Conservation (phyloP, 2,329 filamentous ascomycete species). For the Diaporthe citri region DNA sequence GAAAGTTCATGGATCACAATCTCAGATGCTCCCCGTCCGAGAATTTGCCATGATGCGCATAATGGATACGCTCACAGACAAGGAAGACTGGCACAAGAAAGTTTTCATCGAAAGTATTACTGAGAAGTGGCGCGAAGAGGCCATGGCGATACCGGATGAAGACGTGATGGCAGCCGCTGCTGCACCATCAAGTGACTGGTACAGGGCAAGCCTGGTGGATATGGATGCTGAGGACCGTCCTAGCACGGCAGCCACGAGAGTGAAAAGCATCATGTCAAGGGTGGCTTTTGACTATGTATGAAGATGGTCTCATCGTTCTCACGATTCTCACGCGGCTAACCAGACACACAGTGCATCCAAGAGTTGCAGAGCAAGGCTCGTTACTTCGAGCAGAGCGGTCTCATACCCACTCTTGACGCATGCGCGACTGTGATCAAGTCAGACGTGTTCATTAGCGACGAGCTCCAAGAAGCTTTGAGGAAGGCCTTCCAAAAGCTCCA, state of each 20-base stretch:
- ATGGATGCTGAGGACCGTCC: background rate
- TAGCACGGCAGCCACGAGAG: background rate
- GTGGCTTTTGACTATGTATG: conserved; percentile 35
- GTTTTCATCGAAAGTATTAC: conserved; percentile 51
- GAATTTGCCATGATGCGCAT: conserved; percentile 37
- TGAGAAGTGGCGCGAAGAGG: conserved; percentile 50
- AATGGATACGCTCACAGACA: conserved; percentile 39
- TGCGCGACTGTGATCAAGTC: conserved; percentile 34
- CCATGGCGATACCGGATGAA: conserved; percentile 45
- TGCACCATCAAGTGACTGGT: conserved; percentile 14
- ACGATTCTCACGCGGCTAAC: background rate
- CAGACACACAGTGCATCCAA: conserved; percentile 28
- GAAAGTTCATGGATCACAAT: conserved; percentile 1
- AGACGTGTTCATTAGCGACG: conserved; percentile 17
- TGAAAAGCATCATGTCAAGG: conserved; percentile 49
- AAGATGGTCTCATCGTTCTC: background rate
- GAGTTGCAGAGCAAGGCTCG: conserved; percentile 40
- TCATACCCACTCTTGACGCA: conserved; percentile 36
- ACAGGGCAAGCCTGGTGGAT: background rate
- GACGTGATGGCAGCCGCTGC: conserved; percentile 28
- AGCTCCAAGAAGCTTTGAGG: conserved; percentile 34
- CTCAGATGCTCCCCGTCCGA: conserved; percentile 40
- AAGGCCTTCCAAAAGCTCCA: conserved; percentile 50
- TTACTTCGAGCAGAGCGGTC: conserved; percentile 30
- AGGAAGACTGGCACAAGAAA: conserved; percentile 50